Evolutionary conservation across 768 basidiomycete species (phyloP), one percentile per base, ranked within the genome.

Genomic region (Panellus pusillus): DNA sequence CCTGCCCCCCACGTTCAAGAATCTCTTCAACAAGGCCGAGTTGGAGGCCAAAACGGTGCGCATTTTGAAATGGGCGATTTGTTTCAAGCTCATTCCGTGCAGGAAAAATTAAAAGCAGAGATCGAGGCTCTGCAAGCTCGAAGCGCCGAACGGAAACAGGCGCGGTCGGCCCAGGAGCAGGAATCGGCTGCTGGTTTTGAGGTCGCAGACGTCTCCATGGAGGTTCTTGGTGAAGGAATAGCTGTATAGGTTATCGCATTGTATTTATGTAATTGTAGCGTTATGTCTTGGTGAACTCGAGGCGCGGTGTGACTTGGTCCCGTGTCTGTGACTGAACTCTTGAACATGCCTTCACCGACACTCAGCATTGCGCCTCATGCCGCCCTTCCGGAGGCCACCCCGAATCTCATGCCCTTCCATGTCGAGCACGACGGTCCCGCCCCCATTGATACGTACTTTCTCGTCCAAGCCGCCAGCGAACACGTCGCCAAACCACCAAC

Each of bases 361-460:
- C 47, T 54, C 19, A 48, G 42, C 18, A 52, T 59, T 28, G 45
- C 53, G 32, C 12, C 53, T 49, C 13, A 40, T 57, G 27, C 15
- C 18, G 36, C 63, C 14, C 60, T 79, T 9, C 65, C 71, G n/a
- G 52, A 58, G 65, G 82, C 80, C 43, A 73, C 70, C 2, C 89
- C 88, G 1, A 78, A 84, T 64, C 76, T 94, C 28, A 91, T 94
- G 88, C 91, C 91, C 5, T 93, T 94, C 58, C 83, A 87, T 61
- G 83, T 93, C 43, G 69, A 76, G 12, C 82, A 91, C 67, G 74
- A 78, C 9, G 91, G 91, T 0, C 77, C 78, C 17, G 90, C 91
- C 1, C 83, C 85, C 6, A 73, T 93, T 15, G 86, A 86, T 4
- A 85, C 86, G 6, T 93, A 85, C 67, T 84, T 93, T 67, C 79